Evolutionary conservation across 2,329 filamentous ascomycete species (phyloP).

Genomic region (Ceratocystis papillata): DNA sequence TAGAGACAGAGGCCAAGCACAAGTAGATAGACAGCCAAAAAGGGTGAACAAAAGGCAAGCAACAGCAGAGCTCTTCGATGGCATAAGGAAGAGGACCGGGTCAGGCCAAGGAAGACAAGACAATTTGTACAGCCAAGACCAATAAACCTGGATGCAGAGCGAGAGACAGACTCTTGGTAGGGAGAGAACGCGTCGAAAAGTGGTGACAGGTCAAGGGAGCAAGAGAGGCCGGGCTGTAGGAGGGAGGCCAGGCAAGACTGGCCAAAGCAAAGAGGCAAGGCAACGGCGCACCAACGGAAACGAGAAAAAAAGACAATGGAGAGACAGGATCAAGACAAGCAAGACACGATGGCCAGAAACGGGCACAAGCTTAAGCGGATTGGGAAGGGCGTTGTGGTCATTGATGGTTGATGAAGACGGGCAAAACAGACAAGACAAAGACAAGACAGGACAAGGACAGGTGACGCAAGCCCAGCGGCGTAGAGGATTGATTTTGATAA

Average conservation of each 20-base stretch:
- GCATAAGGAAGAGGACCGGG: too few species aligned
- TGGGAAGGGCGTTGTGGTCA: not conserved
- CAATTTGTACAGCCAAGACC: slow-evolving; percentile 9
- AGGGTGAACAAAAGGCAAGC: too few species aligned
- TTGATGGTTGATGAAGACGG: not conserved
- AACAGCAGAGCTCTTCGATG: too few species aligned
- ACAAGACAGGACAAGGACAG: not conserved
- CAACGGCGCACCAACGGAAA: slow-evolving; percentile 12
- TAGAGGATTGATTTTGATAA: not conserved
- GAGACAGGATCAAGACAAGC: slow-evolving; percentile 4
- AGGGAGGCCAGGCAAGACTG: not conserved
- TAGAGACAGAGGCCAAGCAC: not conserved
- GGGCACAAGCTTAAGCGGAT: slow-evolving; percentile 1
- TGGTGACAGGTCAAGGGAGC: slow-evolving; percentile 8
- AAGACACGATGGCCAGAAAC: slow-evolving; percentile 7
- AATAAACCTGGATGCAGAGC: not conserved
- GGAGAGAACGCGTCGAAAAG: slow-evolving; percentile 9
- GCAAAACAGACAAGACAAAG: not conserved
- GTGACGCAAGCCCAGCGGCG: slow-evolving; percentile 2
- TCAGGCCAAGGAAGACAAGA: not conserved
- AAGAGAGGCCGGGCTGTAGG: not conserved
- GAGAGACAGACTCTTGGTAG: not conserved
- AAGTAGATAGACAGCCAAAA: not conserved
- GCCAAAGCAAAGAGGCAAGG: not conserved
- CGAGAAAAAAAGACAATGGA: not conserved